phyloP scores from a whole-genome alignment of 805 yeast species.

The Alloascoidea hylecoeti region DNA sequence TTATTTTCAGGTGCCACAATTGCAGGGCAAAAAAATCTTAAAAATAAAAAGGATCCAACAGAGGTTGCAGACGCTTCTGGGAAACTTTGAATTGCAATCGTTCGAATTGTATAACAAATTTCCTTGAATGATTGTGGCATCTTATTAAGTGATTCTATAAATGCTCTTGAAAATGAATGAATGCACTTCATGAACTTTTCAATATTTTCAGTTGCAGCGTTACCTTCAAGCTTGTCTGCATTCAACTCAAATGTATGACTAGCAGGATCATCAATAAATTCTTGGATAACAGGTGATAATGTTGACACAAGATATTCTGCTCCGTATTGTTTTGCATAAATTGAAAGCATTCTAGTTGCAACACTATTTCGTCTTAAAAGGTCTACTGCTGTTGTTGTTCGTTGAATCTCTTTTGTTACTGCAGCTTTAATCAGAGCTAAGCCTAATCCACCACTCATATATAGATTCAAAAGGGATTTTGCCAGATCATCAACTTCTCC shows the following conservation, averaged over 20 bases:
- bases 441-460: constrained; percentile 22
- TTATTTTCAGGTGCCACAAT: constrained; percentile 63
- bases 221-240: constrained; percentile 29
- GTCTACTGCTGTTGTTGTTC: constrained; percentile 50
- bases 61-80: constrained; percentile 51
- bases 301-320: constrained; percentile 36
- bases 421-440: constrained; percentile 32
- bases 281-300: constrained; percentile 41
- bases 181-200: constrained; percentile 41
- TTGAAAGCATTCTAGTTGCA: constrained; percentile 62
- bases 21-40: constrained; percentile 69
- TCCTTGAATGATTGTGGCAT: constrained; percentile 51
- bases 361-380: constrained; percentile 71
- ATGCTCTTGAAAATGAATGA: constrained; percentile 36
- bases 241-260: constrained; percentile 41
- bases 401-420: constrained; percentile 46
- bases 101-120: constrained; percentile 48
- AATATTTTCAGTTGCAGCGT: constrained; percentile 24
- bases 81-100: constrained; percentile 38
- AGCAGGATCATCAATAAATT: constrained; percentile 28
- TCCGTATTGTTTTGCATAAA: constrained; percentile 60
- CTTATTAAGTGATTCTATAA: constrained; percentile 30
- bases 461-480: constrained; percentile 42
- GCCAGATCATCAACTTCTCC: constrained; percentile 62
- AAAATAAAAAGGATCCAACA: constrained; percentile 70